A percentile compares a stretch with the other conserved stretches of the same genome.
phyloP scores from a whole-genome alignment of 768 basidiomycete genomes.

The Leccinum barrowsii region DNA sequence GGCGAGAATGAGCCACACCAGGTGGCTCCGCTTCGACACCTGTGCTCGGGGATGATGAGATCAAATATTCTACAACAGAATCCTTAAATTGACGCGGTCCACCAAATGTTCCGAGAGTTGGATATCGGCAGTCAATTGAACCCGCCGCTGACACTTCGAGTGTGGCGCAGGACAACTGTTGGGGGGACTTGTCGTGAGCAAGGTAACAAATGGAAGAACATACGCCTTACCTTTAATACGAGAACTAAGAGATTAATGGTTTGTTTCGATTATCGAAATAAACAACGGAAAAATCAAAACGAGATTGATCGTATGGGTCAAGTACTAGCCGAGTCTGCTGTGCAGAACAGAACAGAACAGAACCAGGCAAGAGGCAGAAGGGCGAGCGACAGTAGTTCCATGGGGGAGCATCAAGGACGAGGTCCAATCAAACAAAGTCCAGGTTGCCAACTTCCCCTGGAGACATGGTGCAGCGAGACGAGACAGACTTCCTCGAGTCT shows the following conservation, averaged over 20 bases:
- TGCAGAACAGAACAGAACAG: neutral
- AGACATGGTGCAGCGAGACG: conserved; percentile 74
- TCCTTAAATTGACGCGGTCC: neutral
- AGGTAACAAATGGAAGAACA: neutral
- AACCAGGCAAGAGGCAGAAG: neutral
- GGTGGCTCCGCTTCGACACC: neutral
- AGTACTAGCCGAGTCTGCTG: neutral
- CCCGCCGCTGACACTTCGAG: neutral
- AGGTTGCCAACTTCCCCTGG: conserved; percentile 78
- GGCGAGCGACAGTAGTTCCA: neutral
- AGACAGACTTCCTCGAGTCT: conserved; percentile 40
- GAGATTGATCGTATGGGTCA: neutral
- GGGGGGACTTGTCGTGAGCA: neutral
- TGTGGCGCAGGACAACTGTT: neutral
- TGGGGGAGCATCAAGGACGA: conserved; percentile 9
- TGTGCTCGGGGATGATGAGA: neutral
- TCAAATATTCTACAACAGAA: neutral
- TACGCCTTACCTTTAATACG: neutral
- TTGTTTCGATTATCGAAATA: neutral
- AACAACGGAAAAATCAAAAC: neutral
- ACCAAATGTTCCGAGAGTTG: neutral
- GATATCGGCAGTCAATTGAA: neutral
- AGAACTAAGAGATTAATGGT: neutral
- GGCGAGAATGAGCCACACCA: neutral
- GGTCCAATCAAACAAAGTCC: conserved; percentile 49